Conservation (phyloP, 1,284 basidiomycete genomes). For the Singerocomus rubriflavus region DNA sequence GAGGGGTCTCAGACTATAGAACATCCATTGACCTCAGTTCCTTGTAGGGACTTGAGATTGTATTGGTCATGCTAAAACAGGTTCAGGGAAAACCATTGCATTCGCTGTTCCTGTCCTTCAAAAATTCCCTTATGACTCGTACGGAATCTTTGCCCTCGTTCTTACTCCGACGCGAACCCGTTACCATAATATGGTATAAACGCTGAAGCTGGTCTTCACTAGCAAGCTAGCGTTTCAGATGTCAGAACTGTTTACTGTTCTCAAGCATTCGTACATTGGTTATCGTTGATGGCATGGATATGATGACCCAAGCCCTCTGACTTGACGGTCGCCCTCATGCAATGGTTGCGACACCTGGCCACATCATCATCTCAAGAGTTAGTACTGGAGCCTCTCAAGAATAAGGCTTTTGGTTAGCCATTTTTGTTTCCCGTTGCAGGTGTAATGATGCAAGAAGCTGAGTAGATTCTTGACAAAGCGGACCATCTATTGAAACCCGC, state of each 20-base stretch:
- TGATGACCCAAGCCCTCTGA: slow-evolving; percentile 92
- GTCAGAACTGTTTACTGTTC: slow-evolving; percentile 91
- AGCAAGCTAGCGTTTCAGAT: slow-evolving; percentile 98
- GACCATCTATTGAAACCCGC: slow-evolving; percentile 90
- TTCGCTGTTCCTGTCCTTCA: slow-evolving; percentile 97
- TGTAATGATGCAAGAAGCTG: slow-evolving; percentile 1
- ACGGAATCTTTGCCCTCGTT: slow-evolving; percentile 90
- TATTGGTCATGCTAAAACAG: slow-evolving; percentile 97
- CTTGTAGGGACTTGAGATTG: slow-evolving; percentile 70
- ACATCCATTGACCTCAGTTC: background rate
- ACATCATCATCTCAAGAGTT: slow-evolving; percentile 85
- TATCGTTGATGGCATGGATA: slow-evolving; percentile 97
- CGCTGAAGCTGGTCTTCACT: slow-evolving; percentile 5
- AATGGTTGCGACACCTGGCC: slow-evolving; percentile 94
- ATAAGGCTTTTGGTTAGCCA: slow-evolving; percentile 79
- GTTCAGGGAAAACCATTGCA: slow-evolving; percentile 96
- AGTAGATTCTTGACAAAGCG: slow-evolving; percentile 91
- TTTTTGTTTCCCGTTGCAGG: background rate
- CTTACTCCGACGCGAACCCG: slow-evolving; percentile 84
- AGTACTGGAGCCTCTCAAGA: slow-evolving; percentile 76
- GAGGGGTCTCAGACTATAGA: background rate
- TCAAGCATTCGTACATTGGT: slow-evolving; percentile 83
- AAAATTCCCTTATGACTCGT: slow-evolving; percentile 83
- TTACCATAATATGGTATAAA: background rate
- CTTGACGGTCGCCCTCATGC: slow-evolving; percentile 87